Evolutionary conservation across 163 green algal species (phyloP), one percentile per base, ranked within the genome.

Genomic region (Scenedesmus sp.): DNA sequence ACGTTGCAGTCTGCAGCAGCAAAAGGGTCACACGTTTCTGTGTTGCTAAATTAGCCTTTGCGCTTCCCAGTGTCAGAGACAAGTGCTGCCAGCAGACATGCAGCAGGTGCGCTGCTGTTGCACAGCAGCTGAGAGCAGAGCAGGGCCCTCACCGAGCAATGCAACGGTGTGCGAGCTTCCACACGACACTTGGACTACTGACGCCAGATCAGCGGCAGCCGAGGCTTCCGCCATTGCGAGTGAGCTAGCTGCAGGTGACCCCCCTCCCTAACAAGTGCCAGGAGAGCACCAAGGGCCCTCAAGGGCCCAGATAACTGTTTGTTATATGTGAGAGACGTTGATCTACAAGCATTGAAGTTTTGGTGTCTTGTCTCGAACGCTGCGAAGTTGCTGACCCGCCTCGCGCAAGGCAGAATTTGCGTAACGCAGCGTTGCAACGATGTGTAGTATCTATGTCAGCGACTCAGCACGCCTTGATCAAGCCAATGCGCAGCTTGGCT

Each of bases 1-100:
- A 93, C 34, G 18, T 82, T 89, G 52, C 93, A 94, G 74, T 90
- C 93, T 97, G 94, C 83, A 82, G 5, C 52, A 67, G 26, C 55
- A 86, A 13, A 73, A n/a, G 2, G 34, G 34, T 46, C 34, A 73
- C 2, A 76, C 16, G 10, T 23, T 5, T 34, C 18, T 18, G 18
- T 1, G 2, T 23, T 76, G 18, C 66, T 76, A 46, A 46, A 46
- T 46, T 46, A 46, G 34, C 34, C 34, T 46, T 46, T 46, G 34
- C 34, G 34, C 34, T 46, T 46, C 34, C 34, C 34, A 46, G 34
- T 46, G 34, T 46, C 34, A 46, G 34, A 46, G 34, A 46, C 34
- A 12, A n/a, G 10, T 54, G 46, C 82, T 54, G 4, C 81, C 18
- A 79, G 74, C 57, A 55, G 56, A 57, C 15, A 23, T 26, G 66